Conservation (phyloP, 352 stramenopile species). For the Phytophthora sansomeana region DNA sequence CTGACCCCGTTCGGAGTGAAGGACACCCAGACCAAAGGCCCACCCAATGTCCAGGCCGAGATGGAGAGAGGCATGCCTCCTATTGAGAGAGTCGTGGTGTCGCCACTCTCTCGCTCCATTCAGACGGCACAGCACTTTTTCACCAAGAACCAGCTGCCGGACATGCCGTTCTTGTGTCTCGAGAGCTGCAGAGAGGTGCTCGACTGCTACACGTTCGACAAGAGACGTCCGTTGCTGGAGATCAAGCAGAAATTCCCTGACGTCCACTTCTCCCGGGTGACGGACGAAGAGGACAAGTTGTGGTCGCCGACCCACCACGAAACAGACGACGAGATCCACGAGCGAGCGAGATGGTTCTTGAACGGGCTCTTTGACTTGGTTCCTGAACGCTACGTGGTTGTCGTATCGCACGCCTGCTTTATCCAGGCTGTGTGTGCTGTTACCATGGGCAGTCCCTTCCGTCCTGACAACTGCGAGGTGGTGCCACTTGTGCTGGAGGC, state of each 20-base stretch:
- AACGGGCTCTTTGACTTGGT: slow-evolving; percentile 57
- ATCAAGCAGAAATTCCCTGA: slow-evolving; percentile 60
- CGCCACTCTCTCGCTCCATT: slow-evolving; percentile 72
- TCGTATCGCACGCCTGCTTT: slow-evolving; percentile 76
- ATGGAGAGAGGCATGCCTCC: slow-evolving; percentile 61
- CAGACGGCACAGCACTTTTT: slow-evolving; percentile 76
- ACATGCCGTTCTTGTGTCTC: slow-evolving; percentile 55
- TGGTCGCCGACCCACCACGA: slow-evolving; percentile 71
- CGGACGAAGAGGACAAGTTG: slow-evolving; percentile 57
- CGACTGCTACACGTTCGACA: slow-evolving; percentile 75
- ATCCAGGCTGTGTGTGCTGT: slow-evolving; percentile 66
- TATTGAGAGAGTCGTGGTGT: slow-evolving; percentile 74
- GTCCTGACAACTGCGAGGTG: slow-evolving; percentile 56
- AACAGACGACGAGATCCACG: slow-evolving; percentile 62
- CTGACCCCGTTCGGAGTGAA: slow-evolving; percentile 67
- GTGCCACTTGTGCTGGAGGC: slow-evolving; percentile 54
- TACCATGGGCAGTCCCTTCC: slow-evolving; percentile 44
- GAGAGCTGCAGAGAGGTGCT: slow-evolving; percentile 64
- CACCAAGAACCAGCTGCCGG: slow-evolving; percentile 33
- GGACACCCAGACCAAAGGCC: slow-evolving; percentile 54
- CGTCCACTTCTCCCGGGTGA: slow-evolving; percentile 68
- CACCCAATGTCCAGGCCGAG: slow-evolving; percentile 41
- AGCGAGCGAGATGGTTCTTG: slow-evolving; percentile 57
- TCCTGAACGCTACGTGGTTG: slow-evolving; percentile 59
- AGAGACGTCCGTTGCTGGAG: slow-evolving; percentile 53